A percentile compares a stretch with the other conserved stretches of the same genome.
These are phyloP conservation scores for Hamigera avellanea DNA, from an alignment of 495 filamentous ascomycete genomes.

Conservation along the genomic window DNA sequence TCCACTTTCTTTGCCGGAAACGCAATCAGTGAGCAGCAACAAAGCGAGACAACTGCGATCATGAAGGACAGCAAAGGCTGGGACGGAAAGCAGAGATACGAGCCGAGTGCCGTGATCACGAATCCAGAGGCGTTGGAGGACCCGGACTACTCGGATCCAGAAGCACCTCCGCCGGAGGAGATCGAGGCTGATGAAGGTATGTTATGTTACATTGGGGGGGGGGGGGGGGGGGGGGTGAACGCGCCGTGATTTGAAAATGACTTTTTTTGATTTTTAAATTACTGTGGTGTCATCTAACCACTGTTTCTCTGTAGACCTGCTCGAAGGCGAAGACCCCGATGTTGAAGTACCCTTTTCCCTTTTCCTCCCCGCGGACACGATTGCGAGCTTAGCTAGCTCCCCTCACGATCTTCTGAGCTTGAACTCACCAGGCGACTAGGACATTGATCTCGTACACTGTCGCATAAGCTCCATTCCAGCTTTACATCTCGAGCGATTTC, in stretches of 20 bases:
- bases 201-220: slow-evolving; percentile 8
- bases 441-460: slow-evolving; percentile 83
- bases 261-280: not conserved
- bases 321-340: slow-evolving; percentile 52
- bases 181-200: slow-evolving; percentile 75
- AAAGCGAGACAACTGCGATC: slow-evolving; percentile 5
- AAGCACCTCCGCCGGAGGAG: slow-evolving; percentile 62
- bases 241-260: slow-evolving; percentile 1
- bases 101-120: slow-evolving; percentile 45
- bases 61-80: slow-evolving; percentile 67
- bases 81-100: slow-evolving; percentile 83
- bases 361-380: slow-evolving; percentile 1
- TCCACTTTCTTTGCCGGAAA: too few relatives aligned
- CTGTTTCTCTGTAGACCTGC: slow-evolving; percentile 37
- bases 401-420: slow-evolving; percentile 1
- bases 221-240: not conserved
- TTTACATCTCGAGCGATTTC: slow-evolving; percentile 72
- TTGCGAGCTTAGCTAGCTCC: not conserved
- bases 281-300: not conserved
- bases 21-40: not conserved
- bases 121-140: slow-evolving; percentile 74
- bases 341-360: slow-evolving; percentile 32
- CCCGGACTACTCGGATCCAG: slow-evolving; percentile 75
- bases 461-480: slow-evolving; percentile 70
- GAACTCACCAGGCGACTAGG: slow-evolving; percentile 31